A percentile compares a stretch with the other conserved stretches of the same genome.
Conservation (phyloP, 768 basidiomycete genomes). For the Russula brevipes region DNA sequence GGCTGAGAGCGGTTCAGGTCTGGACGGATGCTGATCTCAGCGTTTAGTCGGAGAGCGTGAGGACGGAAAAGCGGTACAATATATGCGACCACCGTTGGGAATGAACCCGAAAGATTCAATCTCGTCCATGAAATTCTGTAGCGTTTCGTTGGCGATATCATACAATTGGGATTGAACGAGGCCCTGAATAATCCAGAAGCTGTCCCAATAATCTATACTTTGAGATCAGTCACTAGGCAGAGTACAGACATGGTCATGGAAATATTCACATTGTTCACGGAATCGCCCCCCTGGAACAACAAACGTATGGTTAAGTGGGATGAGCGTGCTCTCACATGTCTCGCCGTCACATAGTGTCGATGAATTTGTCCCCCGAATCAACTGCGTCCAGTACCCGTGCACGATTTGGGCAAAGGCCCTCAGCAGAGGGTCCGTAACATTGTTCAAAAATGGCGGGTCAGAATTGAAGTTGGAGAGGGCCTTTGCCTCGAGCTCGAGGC, state of each 20-base stretch:
- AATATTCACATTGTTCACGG: slow-evolving; percentile 70
- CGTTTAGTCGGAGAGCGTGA: not conserved
- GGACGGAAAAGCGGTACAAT: slow-evolving; percentile 45
- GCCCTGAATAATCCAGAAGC: slow-evolving; percentile 86
- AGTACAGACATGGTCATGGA: not conserved
- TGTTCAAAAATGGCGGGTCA: slow-evolving; percentile 61
- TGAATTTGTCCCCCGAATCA: slow-evolving; percentile 70
- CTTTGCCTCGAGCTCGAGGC: slow-evolving; percentile 69
- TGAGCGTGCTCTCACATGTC: slow-evolving; percentile 75
- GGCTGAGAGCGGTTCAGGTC: slow-evolving; percentile 91
- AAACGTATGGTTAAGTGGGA: slow-evolving; percentile 88
- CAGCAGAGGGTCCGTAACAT: slow-evolving; percentile 64
- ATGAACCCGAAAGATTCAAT: slow-evolving; percentile 81
- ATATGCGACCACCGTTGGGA: slow-evolving; percentile 90
- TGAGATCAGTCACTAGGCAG: not conserved
- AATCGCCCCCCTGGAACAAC: slow-evolving; percentile 87
- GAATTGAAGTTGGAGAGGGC: slow-evolving; percentile 56
- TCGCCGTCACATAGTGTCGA: slow-evolving; percentile 56
- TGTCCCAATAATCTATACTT: slow-evolving; percentile 52
- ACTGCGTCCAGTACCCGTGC: slow-evolving; percentile 76
- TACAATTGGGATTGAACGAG: slow-evolving; percentile 76
- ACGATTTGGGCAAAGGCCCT: slow-evolving; percentile 74
- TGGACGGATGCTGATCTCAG: slow-evolving; percentile 27
- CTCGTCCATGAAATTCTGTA: slow-evolving; percentile 96
- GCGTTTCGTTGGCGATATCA: slow-evolving; percentile 63